Conservation (phyloP, 345 rosid genomes). For the Carallia brachiata region DNA sequence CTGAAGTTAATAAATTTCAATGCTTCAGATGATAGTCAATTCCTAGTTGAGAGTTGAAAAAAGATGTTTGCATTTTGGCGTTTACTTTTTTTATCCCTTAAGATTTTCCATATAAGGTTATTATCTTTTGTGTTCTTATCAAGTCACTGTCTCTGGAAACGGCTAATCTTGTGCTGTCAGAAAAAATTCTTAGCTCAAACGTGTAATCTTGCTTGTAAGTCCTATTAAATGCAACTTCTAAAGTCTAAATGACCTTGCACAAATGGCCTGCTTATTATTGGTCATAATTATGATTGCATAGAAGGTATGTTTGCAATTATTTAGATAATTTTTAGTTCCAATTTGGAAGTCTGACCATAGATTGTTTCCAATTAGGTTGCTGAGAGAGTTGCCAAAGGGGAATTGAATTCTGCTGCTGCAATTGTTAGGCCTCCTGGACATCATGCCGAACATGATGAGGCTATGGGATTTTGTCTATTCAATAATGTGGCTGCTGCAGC, state of each 20-base stretch:
- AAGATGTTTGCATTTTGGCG: not conserved
- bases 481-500: slow-evolving; percentile 94
- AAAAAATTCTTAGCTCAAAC: too few species aligned
- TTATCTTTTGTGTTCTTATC: too few species aligned
- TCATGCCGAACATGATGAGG: slow-evolving; percentile 83
- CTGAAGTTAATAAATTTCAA: not conserved
- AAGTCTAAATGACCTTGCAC: not conserved
- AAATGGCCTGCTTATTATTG: not conserved
- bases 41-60: not conserved
- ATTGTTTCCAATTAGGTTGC: slow-evolving; percentile 42
- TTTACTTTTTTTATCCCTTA: not conserved
- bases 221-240: not conserved
- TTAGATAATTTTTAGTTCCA: not conserved
- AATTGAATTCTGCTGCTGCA: slow-evolving; percentile 76
- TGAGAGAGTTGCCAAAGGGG: slow-evolving; percentile 80
- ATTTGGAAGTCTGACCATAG: not conserved
- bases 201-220: too few species aligned
- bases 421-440: slow-evolving; percentile 99
- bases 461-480: slow-evolving; percentile 92
- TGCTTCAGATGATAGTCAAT: not conserved
- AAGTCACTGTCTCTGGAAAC: too few species aligned
- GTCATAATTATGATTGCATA: not conserved
- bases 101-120: not conserved
- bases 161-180: too few species aligned
- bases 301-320: not conserved